Evolutionary conservation across 1,284 basidiomycete genomes (phyloP), one percentile per base, ranked within the genome.

Genomic region (Athelia sp.): DNA sequence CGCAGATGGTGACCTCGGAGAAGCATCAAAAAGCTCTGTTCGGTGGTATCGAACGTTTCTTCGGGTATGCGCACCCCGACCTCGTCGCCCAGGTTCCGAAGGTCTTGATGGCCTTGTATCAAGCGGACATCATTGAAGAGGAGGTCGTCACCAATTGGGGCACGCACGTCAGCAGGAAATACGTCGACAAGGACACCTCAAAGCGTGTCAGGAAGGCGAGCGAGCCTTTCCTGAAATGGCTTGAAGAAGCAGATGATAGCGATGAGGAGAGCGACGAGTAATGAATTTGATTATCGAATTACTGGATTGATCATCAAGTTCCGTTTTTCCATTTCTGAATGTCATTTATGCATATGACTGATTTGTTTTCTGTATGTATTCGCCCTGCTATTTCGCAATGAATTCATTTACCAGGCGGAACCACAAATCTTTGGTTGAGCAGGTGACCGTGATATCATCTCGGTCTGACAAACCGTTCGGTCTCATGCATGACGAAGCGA

Each of bases 121-220:
- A 99, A 70, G 80, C 78, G 45, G 96, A 99, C 59, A 75, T 98
- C 18, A 72, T 99, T 43, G 94, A 98, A 17, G 96, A 99, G 67
- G 93, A 93, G 24, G 78, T 97, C 15, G 77, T 94, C 54, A 83
- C 79, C 46, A 84, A 94, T 57, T 99, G 95, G 95, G 95, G 94
- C 26, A 98, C 92, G 4, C 96, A 98, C 62, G 93, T 97, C 59
- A 92, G 88, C 71, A 97, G 93, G 78, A 98, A 99, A 76, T 98
- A 97, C 65, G 93, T 96, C 50, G 91, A 96, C 71, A 94, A 92
- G 73, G 94, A 98, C 23, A 88, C 81, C 38, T 91, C 88, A 67
- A 99, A 98, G 81, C 94, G 85, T 70, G 94, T 99, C 50, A 80
- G 96, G 58, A 94, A 96, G 75, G 93, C 91, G 19, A 93, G 93